Evolutionary conservation across 495 filamentous ascomycete genomes (phyloP).

Genomic region (Penicillium canescens): DNA sequence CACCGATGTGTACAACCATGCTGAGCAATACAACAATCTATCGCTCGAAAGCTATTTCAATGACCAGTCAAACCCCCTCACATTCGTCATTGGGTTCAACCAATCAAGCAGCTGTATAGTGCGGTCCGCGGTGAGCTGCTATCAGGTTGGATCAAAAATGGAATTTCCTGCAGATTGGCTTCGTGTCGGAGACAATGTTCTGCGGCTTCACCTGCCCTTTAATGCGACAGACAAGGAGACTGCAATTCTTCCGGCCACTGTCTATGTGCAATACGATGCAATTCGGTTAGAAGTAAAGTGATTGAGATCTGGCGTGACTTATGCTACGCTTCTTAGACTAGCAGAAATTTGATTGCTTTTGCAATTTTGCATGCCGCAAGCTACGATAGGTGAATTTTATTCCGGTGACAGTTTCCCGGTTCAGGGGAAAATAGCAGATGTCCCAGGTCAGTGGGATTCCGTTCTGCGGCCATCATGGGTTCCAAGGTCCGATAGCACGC

Average conservation of each 20-base stretch:
- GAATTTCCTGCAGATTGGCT: conserved; percentile 46
- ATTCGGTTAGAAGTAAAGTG: conserved; percentile 48
- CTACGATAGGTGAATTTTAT: too few relatives aligned
- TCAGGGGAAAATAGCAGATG: too few relatives aligned
- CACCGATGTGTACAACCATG: conserved; percentile 51
- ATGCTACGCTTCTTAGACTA: neutral
- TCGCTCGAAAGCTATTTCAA: conserved; percentile 35
- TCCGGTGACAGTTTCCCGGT: too few relatives aligned
- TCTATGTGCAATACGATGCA: conserved; percentile 63
- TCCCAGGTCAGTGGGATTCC: too few relatives aligned
- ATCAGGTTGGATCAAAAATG: conserved; percentile 54
- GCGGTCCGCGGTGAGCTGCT: conserved; percentile 55
- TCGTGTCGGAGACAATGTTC: conserved; percentile 45
- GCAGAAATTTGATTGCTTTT: neutral
- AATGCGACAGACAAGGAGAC: conserved; percentile 56
- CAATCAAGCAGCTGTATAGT: conserved; percentile 53
- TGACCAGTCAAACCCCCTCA: conserved; percentile 21
- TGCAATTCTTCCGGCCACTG: conserved; percentile 46
- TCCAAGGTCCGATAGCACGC: conserved; percentile 45
- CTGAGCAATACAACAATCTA: conserved; percentile 47
- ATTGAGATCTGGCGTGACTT: neutral
- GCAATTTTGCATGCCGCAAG: neutral
- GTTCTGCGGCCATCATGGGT: conserved; percentile 33
- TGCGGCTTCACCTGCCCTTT: conserved; percentile 51
- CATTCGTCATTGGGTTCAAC: conserved; percentile 27